These are phyloP conservation scores for Xylaria digitata DNA, from an alignment of 2,329 filamentous ascomycete species.

Conservation along the genomic window DNA sequence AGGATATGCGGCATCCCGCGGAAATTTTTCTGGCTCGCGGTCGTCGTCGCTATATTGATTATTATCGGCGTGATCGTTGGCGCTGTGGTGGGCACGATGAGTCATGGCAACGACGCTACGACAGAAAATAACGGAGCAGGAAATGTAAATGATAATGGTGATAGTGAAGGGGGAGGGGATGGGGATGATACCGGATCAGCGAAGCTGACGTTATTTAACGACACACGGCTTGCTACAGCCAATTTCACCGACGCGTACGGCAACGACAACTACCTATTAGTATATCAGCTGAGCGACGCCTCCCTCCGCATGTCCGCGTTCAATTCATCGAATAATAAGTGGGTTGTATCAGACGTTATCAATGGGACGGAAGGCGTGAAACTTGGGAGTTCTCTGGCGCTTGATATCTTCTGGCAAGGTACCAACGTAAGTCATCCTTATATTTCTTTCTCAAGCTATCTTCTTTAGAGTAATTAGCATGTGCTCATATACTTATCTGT, in stretches of 20 bases:
- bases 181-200: slow-evolving; percentile 1
- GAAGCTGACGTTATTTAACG: slow-evolving; percentile 16
- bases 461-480: neutral
- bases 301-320: slow-evolving; percentile 47
- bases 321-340: slow-evolving; percentile 44
- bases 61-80: slow-evolving; percentile 36
- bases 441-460: neutral
- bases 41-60: slow-evolving; percentile 27
- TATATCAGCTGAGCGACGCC: slow-evolving; percentile 46
- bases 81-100: slow-evolving; percentile 32
- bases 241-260: slow-evolving; percentile 47
- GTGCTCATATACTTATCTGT: slow-evolving; percentile 17
- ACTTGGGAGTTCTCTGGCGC: slow-evolving; percentile 27
- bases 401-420: slow-evolving; percentile 27
- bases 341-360: slow-evolving; percentile 46
- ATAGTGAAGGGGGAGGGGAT: neutral
- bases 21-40: slow-evolving; percentile 36
- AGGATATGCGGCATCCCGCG: slow-evolving; percentile 38
- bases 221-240: slow-evolving; percentile 44
- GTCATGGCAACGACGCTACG: neutral
- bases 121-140: neutral
- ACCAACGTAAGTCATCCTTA: slow-evolving; percentile 19
- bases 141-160: neutral
- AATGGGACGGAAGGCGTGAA: slow-evolving; percentile 42
- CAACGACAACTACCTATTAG: slow-evolving; percentile 45